phyloP scores from a whole-genome alignment of 495 filamentous ascomycete genomes.

The Trichoderma virens region DNA sequence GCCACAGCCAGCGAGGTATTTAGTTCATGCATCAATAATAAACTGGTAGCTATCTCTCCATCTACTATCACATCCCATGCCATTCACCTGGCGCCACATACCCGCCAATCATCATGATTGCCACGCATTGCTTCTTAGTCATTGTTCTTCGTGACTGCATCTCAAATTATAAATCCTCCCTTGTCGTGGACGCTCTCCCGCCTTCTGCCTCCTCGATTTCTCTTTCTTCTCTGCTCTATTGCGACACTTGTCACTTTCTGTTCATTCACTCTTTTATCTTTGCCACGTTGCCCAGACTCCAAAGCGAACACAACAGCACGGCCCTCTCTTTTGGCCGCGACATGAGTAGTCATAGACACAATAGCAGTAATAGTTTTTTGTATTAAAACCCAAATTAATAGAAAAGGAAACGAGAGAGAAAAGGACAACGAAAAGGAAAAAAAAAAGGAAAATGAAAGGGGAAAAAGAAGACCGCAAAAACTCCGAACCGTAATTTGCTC shows the following conservation, averaged over 20 bases:
- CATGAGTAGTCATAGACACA: neutral
- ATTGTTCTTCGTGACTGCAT: neutral
- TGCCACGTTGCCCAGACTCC: neutral
- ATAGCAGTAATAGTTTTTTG: slow-evolving; percentile 1
- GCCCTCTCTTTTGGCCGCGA: neutral
- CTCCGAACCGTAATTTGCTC: slow-evolving; percentile 10
- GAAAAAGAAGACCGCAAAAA: neutral
- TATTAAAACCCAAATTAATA: slow-evolving; percentile 8
- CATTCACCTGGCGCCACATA: too few species aligned
- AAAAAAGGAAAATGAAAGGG: neutral
- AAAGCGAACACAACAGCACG: neutral
- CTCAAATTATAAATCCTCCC: neutral
- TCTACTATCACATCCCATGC: neutral
- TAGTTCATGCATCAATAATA: neutral
- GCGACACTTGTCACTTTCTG: neutral
- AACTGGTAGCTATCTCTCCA: neutral
- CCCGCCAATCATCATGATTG: too few species aligned
- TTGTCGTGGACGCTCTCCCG: neutral
- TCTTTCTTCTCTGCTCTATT: neutral
- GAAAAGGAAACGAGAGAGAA: neutral
- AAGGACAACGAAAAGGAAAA: neutral
- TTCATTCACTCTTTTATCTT: neutral
- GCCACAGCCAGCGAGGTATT: neutral
- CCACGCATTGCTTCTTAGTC: too few species aligned
- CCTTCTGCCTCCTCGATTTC: neutral